Evolutionary conservation across 164 flowering plant species (phyloP).

Genomic region (Magnolia sinica): DNA sequence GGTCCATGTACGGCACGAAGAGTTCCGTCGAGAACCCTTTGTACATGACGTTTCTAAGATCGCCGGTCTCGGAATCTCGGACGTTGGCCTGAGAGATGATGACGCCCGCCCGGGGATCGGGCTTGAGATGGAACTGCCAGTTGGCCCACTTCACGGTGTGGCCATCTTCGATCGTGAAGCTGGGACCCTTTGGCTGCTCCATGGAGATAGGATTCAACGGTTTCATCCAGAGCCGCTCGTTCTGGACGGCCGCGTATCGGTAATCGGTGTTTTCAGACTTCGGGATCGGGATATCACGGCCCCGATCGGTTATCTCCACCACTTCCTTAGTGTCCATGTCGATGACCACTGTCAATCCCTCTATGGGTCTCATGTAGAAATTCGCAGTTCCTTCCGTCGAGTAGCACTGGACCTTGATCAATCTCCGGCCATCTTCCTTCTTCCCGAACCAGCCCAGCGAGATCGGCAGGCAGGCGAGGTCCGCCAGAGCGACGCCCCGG

Average conservation of each 20-base stretch:
- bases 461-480: constrained; percentile 74
- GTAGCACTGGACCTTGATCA: constrained; percentile 85
- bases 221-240: constrained; percentile 8
- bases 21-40: constrained; percentile 79
- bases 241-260: constrained; percentile 31
- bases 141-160: constrained; percentile 87
- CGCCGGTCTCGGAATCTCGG: constrained; percentile 55
- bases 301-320: constrained; percentile 53
- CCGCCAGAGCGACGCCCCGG: constrained; percentile 62
- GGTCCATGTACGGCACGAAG: constrained; percentile 98
- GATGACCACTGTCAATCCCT: constrained; percentile 72
- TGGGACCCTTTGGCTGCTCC: constrained; percentile 66
- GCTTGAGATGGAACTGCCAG: constrained; percentile 92
- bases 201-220: constrained; percentile 54
- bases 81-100: constrained; percentile 66
- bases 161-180: constrained; percentile 56
- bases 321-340: constrained; percentile 73
- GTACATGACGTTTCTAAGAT: constrained; percentile 71
- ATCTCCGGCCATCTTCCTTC: constrained; percentile 58
- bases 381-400: constrained; percentile 67
- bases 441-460: constrained; percentile 81
- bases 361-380: constrained; percentile 95
- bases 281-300: constrained; percentile 60
- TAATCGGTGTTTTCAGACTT: constrained; percentile 69
- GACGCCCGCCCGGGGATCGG: constrained; percentile 85